These are phyloP conservation scores for Ananas comosus DNA, from an alignment of 176 grass and related monocot genomes.

Conservation along the genomic window DNA sequence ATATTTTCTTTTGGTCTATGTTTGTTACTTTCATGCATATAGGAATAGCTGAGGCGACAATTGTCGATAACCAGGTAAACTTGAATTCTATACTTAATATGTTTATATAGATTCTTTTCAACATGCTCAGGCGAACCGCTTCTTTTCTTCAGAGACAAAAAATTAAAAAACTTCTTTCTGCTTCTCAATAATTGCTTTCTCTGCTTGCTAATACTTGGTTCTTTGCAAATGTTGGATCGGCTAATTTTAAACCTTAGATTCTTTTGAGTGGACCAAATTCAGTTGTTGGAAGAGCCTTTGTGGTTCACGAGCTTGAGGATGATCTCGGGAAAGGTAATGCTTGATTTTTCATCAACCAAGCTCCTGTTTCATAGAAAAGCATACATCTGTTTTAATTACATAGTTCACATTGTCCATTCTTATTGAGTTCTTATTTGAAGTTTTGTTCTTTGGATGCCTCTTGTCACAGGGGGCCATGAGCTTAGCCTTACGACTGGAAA, in stretches of 20 bases:
- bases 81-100: not conserved
- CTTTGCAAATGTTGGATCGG: not conserved
- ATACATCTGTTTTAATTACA: not conserved
- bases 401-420: not conserved
- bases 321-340: conserved; percentile 87
- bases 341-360: not conserved
- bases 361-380: not conserved
- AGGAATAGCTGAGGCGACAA: conserved; percentile 82
- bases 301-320: conserved; percentile 97
- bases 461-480: conserved; percentile 70
- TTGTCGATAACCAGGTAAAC: conserved; percentile 75
- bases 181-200: not conserved
- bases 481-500: conserved; percentile 91
- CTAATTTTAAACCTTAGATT: conserved; percentile 32
- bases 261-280: conserved; percentile 69
- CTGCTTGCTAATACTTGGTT: not conserved
- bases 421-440: not conserved
- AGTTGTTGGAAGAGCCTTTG: conserved; percentile 90
- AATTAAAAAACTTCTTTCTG: not conserved
- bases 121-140: not conserved
- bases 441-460: conserved; percentile 2
- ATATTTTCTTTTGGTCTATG: conserved; percentile 11
- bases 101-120: not conserved
- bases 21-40: conserved; percentile 27
- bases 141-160: not conserved